Conservation (phyloP, 352 stramenopile species). For the Pythium myriotylum region DNA sequence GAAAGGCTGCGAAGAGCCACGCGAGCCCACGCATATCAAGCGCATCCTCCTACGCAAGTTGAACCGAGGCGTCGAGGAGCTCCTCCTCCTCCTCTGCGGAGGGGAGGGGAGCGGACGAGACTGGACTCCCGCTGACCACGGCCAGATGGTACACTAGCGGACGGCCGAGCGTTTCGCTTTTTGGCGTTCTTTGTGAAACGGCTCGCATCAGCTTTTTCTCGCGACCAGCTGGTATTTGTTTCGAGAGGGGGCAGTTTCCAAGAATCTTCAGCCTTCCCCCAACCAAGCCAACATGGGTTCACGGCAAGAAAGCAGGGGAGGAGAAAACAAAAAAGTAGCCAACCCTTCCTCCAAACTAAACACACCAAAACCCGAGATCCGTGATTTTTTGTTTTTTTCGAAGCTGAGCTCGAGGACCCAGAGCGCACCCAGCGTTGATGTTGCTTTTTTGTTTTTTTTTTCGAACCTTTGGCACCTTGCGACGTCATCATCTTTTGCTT, state of each 20-base stretch:
- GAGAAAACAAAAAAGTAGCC: too few species aligned
- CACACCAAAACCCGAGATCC: not conserved
- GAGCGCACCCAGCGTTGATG: slow-evolving; percentile 4
- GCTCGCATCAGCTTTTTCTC: slow-evolving; percentile 29
- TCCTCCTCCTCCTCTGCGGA: not conserved
- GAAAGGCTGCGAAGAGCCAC: slow-evolving; percentile 36
- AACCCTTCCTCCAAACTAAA: not conserved
- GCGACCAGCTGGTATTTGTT: slow-evolving; percentile 26
- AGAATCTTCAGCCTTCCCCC: slow-evolving; percentile 22
- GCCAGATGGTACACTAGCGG: slow-evolving; percentile 11
- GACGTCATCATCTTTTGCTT: slow-evolving; percentile 1
- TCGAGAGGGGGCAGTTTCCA: slow-evolving; percentile 19
- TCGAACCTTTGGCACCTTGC: slow-evolving; percentile 18
- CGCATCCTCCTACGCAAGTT: slow-evolving; percentile 30
- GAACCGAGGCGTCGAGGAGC: slow-evolving; percentile 18
- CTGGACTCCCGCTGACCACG: slow-evolving; percentile 5
- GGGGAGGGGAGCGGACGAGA: slow-evolving; percentile 10
- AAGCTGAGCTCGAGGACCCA: slow-evolving; percentile 7
- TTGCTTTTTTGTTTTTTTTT: slow-evolving; percentile 4
- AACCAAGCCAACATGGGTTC: not conserved
- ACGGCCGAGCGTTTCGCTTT: slow-evolving; percentile 22
- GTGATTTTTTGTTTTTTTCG: slow-evolving; percentile 8
- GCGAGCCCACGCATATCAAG: slow-evolving; percentile 25
- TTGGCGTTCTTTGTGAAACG: slow-evolving; percentile 24
- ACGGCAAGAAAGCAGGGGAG: too few species aligned